Conservation (phyloP, 805 yeast genomes). For the Sungouiella blattae region DNA sequence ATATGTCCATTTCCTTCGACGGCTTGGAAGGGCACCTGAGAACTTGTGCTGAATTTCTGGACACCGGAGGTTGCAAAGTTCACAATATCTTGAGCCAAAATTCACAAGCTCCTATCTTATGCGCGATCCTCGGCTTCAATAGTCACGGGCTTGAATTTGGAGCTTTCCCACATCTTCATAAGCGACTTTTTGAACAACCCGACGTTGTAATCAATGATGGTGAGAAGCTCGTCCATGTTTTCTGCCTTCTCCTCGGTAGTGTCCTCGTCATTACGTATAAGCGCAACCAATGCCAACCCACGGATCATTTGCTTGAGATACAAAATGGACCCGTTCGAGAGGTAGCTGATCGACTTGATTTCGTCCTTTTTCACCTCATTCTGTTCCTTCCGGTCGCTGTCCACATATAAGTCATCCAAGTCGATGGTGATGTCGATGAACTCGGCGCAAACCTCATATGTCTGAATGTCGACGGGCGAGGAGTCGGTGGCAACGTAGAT, state of each 20-base stretch:
- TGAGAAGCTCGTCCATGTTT: constrained; percentile 38
- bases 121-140: too few relatives aligned
- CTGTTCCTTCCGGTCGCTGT: constrained; percentile 10
- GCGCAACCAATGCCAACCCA: constrained; percentile 86
- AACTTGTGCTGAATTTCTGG: too few relatives aligned
- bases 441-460: constrained; percentile 95
- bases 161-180: constrained; percentile 64
- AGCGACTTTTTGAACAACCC: constrained; percentile 73
- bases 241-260: constrained; percentile 12
- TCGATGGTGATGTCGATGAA: constrained; percentile 94
- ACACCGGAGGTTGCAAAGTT: too few relatives aligned
- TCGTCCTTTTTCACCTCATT: constrained; percentile 27
- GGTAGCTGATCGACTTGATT: constrained; percentile 64
- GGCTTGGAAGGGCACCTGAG: too few relatives aligned
- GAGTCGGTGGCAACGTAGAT: constrained; percentile 96
- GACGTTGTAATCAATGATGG: constrained; percentile 87
- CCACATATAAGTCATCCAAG: constrained; percentile 64
- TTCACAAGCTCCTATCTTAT: too few relatives aligned
- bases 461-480: constrained; percentile 90
- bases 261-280: constrained; percentile 63
- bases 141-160: constrained; percentile 18
- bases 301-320: constrained; percentile 89
- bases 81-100: too few relatives aligned
- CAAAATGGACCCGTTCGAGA: constrained; percentile 80
- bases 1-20: too few relatives aligned